Evolutionary conservation across 2,329 filamentous ascomycete species (phyloP).

Genomic region (Aspergillus sp.): DNA sequence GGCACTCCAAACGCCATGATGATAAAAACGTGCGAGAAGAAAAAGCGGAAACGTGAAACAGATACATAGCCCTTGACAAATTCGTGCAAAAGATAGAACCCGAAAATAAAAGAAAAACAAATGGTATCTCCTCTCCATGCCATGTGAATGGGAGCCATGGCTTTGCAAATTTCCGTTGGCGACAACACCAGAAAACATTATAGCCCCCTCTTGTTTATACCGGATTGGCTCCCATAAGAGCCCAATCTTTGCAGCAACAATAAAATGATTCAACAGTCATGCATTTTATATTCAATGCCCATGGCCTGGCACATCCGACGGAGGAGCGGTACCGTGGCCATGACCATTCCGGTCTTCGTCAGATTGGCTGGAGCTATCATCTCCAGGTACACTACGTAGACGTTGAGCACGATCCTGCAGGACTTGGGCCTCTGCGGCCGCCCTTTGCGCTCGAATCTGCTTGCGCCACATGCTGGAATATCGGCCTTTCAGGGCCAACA

Average conservation of each 20-base stretch:
- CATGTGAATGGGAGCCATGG: neutral
- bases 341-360: slow-evolving; percentile 38
- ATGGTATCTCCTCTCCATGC: slow-evolving; percentile 7
- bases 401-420: slow-evolving; percentile 39
- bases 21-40: slow-evolving; percentile 8
- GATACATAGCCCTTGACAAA: neutral
- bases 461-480: slow-evolving; percentile 87
- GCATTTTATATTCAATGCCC: neutral
- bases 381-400: slow-evolving; percentile 36
- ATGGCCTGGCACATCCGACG: slow-evolving; percentile 49
- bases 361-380: slow-evolving; percentile 44
- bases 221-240: neutral
- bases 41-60: slow-evolving; percentile 1
- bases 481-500: slow-evolving; percentile 62
- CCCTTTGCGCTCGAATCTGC: slow-evolving; percentile 71
- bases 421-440: slow-evolving; percentile 53
- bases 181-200: neutral
- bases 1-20: slow-evolving; percentile 21
- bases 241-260: neutral
- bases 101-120: slow-evolving; percentile 8
- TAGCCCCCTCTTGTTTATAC: neutral
- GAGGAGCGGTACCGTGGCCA: slow-evolving; percentile 9
- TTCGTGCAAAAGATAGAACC: neutral
- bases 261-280: neutral
- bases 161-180: neutral